Base-by-base conservation (phyloP, 352 stramenopile genomes). In the Globisporangium barbulae region DNA sequence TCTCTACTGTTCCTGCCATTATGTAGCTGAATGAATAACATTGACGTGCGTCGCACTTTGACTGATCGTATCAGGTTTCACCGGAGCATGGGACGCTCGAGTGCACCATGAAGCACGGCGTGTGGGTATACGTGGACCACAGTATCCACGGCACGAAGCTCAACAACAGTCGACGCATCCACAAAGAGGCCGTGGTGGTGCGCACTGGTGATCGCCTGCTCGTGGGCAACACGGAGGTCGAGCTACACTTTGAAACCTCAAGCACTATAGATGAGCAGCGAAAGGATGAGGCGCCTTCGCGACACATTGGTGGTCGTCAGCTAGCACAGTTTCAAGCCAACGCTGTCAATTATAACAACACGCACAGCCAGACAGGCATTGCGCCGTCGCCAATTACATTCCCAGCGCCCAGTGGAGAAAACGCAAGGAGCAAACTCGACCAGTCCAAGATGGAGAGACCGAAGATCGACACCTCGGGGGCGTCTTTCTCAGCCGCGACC, bases 51-150 rank as follows among this genome's bases (percentile, higher is more conserved):
- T 52, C 15, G 21, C 17, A 30, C 3, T 31, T 25, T 53, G 33
- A 15, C 13, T 17, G 7, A 1, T 30, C 9, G 22, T 8, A n/a
- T 0, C 22, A 69, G 63, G 63, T 69, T 3, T 60, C 64, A 8
- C 61, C 59, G 5, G 56, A 62, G 17, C 81, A 90, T 44, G 81
- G 76, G 1, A 88, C 81, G 15, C 53, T 90, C 17, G 81, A 90
- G 62, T 68, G 78, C 50, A 90, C 81, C 0, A 5, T 53, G 2
- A 53, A 71, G 30, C 62, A 78, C 8, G 76, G 81, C 30, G 59
- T 92, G 5, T 93, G 85, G 85, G 76, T 93, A 42, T 93, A 83
- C 44, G 85, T 89, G 25, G 85, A 93, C 71, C 85, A 93, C 59
- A 93, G 85, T 53, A 52, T 57, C 2, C 31, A 61, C 5, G 85